A percentile compares a stretch with the other conserved stretches of the same genome.
These are phyloP conservation scores for Epichloe brachyelytri DNA, from an alignment of 2,329 filamentous ascomycete genomes.

Conservation along the genomic window DNA sequence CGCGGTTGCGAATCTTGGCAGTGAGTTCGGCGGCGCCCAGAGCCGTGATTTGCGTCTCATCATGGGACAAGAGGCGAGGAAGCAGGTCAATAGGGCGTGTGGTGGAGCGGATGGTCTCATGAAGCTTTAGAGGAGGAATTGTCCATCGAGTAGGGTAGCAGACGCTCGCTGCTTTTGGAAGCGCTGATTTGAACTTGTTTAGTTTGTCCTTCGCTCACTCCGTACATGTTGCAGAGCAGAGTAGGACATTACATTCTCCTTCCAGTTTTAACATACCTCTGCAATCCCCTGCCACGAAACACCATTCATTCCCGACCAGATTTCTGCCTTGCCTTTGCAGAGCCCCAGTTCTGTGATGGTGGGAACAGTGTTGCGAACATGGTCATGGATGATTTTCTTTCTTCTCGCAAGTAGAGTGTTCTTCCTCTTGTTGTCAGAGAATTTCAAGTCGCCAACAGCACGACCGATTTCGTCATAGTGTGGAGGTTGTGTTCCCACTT, in stretches of 20 bases:
- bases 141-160: slow-evolving; percentile 6
- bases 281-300: slow-evolving; percentile 6
- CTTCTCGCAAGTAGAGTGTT: no score
- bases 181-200: not conserved
- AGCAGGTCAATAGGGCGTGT: slow-evolving; percentile 5
- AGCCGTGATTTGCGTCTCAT: slow-evolving; percentile 12
- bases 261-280: slow-evolving; percentile 3
- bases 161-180: slow-evolving; percentile 3
- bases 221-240: no score
- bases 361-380: slow-evolving; percentile 1
- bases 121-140: slow-evolving; percentile 6
- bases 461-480: not conserved
- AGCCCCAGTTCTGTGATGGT: not conserved
- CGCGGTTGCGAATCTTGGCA: slow-evolving; percentile 6
- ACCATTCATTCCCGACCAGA: not conserved
- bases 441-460: not conserved
- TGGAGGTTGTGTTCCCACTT: not conserved
- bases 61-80: slow-evolving; percentile 7
- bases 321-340: not conserved
- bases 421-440: not conserved
- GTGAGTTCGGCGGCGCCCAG: slow-evolving; percentile 9
- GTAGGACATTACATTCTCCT: no score
- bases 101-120: slow-evolving; percentile 6
- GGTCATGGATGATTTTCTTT: not conserved
- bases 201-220: no score